Percentiles rank a stretch among this genome's conserved stretches.
phyloP scores from a whole-genome alignment of 306 rosid genomes.

The Arachis hypogaea region DNA sequence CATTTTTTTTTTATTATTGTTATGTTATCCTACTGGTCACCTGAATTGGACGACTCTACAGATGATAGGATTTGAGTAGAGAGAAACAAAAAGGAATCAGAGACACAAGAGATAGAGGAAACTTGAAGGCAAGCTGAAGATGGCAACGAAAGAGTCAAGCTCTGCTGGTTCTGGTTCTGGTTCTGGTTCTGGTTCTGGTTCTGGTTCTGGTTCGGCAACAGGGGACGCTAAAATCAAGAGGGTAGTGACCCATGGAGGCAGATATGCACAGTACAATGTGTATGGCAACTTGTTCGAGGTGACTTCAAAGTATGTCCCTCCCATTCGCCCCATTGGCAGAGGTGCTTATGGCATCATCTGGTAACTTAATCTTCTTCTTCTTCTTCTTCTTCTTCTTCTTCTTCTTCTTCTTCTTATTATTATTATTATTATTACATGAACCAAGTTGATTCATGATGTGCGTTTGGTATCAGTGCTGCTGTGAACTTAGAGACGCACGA shows the following conservation, averaged over 20 bases:
- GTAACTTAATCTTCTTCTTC: slow-evolving; percentile 43
- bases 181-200: slow-evolving; percentile 40
- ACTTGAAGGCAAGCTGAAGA: slow-evolving; percentile 38
- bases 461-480: slow-evolving; percentile 66
- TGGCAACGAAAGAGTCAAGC: slow-evolving; percentile 84
- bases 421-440: not conserved
- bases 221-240: slow-evolving; percentile 79
- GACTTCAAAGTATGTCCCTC: slow-evolving; percentile 88
- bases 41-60: not conserved
- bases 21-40: too few species aligned
- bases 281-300: slow-evolving; percentile 97
- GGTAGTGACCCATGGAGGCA: slow-evolving; percentile 84
- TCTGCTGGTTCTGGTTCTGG: slow-evolving; percentile 65
- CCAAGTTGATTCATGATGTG: not conserved
- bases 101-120: slow-evolving; percentile 29
- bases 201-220: slow-evolving; percentile 48
- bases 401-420: too few species aligned
- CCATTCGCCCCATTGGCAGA: slow-evolving; percentile 92
- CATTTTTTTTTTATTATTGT: not conserved
- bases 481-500: slow-evolving; percentile 87
- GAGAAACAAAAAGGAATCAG: not conserved
- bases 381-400: too few species aligned
- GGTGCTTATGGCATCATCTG: slow-evolving; percentile 96
- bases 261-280: slow-evolving; percentile 90
- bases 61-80: slow-evolving; percentile 1